Base-by-base conservation (phyloP, 345 rosid genomes). In the Camelina hispida region DNA sequence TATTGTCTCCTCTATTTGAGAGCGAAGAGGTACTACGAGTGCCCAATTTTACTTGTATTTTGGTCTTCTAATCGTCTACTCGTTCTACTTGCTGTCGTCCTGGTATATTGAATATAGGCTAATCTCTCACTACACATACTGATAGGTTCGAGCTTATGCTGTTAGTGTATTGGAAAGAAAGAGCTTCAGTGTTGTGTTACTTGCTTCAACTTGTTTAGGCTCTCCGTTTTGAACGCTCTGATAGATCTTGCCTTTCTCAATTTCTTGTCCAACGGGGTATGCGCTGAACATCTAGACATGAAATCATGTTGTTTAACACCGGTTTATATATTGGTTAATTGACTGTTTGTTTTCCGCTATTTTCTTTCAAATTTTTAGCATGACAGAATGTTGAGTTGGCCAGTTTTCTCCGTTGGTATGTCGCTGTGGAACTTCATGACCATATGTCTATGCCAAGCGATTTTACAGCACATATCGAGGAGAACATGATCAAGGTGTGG, bases 121-220 rank as follows among this genome's bases (percentile, higher is more conserved):
- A 37, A 72, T 77, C 55, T 46, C 30, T 58, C 32, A 73, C 66
- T 67, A 69, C 52, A 37, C 28, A 34, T 77, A 76, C 71, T 71
- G 77, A 75, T 84, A 95, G 99, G 99, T 95, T 65, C 96, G 97
- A 78, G 99, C 97, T 76, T 92, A 90, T 85, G 97, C 97, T 80
- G 99, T 95, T 67, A 86, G 93, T 75, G 93, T 95, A 80, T 96
- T 94, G 78, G 97, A 88, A 79, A 87, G 98, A 79, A 90, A 77
- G 99, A 95, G 75, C 96, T 95, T 59, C 93, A 90, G 84, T 95
- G 99, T n/a, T n/a, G n/a, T n/a, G n/a, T 82, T 95, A 95, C 85
- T 83, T 95, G 78, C 96, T 95, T 82, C 98, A 95, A 80, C 77
- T 95, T 81, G 99, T 95, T 83, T 97, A 95, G 84, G 99, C 99